Percentiles rank a stretch among this genome's conserved stretches.
phyloP scores from a whole-genome alignment of 805 yeast species.

The Nakazawaea holstii region DNA sequence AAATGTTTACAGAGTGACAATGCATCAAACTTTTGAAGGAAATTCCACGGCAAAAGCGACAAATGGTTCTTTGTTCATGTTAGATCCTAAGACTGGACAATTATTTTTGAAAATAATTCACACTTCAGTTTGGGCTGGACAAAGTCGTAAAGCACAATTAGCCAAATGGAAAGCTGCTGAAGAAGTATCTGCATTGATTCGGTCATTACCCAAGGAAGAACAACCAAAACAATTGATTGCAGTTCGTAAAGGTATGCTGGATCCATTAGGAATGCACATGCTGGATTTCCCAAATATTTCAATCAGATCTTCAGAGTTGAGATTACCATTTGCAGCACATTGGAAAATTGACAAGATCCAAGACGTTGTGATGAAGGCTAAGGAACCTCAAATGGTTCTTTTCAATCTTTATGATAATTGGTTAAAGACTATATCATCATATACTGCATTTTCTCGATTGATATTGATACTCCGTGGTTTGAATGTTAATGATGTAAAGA shows the following conservation, averaged over 20 bases:
- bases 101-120: slow-evolving; percentile 84
- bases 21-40: slow-evolving; percentile 89
- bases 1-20: slow-evolving; percentile 88
- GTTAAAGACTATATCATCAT: slow-evolving; percentile 76
- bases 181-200: slow-evolving; percentile 85
- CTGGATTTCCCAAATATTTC: slow-evolving; percentile 91
- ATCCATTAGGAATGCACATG: slow-evolving; percentile 96
- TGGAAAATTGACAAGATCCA: slow-evolving; percentile 75
- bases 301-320: slow-evolving; percentile 83
- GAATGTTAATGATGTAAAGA: slow-evolving; percentile 68
- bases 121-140: slow-evolving; percentile 96
- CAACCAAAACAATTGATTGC: slow-evolving; percentile 92
- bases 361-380: slow-evolving; percentile 76
- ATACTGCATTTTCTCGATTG: slow-evolving; percentile 90
- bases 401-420: slow-evolving; percentile 94
- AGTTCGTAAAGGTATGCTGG: slow-evolving; percentile 84
- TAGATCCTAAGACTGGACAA: slow-evolving; percentile 90
- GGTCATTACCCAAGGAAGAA: slow-evolving; percentile 88
- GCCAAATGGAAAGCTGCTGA: slow-evolving; percentile 99
- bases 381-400: slow-evolving; percentile 88
- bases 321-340: slow-evolving; percentile 85
- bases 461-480: slow-evolving; percentile 79
- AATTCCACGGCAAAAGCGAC: slow-evolving; percentile 88
- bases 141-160: slow-evolving; percentile 84
- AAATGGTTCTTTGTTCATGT: slow-evolving; percentile 86